These are phyloP conservation scores for Apiotrichum laibachii DNA, from an alignment of 1,284 basidiomycete genomes.

Conservation along the genomic window DNA sequence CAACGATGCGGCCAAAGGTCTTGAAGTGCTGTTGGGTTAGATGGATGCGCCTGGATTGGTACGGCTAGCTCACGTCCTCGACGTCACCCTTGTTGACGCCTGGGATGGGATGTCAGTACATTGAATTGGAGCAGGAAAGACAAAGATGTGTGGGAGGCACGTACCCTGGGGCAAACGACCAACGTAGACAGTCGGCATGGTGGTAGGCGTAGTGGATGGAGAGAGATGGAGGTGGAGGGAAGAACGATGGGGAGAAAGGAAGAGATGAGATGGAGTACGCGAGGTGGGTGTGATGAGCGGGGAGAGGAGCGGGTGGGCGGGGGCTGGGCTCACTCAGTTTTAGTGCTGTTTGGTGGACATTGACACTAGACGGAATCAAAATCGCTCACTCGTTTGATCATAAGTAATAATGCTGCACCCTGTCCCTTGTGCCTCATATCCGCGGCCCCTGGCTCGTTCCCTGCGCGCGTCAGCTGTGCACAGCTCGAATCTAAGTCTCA, in stretches of 20 bases:
- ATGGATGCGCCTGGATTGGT: not conserved
- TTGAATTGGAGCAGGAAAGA: too few species aligned
- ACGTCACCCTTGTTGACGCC: conserved; percentile 37
- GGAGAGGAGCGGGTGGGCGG: too few species aligned
- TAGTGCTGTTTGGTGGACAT: too few species aligned
- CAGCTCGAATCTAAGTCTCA: too few species aligned
- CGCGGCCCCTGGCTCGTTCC: too few species aligned
- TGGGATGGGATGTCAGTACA: conserved; percentile 13
- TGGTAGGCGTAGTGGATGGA: conserved; percentile 15
- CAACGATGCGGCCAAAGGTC: conserved; percentile 76
- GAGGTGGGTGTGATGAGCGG: not conserved
- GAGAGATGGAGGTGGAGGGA: not conserved
- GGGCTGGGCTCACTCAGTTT: too few species aligned
- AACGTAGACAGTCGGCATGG: conserved; percentile 44
- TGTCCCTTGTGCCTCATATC: too few species aligned
- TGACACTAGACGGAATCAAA: too few species aligned
- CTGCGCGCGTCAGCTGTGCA: too few species aligned
- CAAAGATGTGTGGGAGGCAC: conserved; percentile 5
- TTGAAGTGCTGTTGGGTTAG: conserved; percentile 69
- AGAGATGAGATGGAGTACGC: not conserved
- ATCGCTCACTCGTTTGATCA: too few species aligned
- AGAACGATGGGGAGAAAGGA: not conserved
- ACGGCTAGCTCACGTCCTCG: conserved; percentile 33
- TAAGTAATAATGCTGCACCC: too few species aligned
- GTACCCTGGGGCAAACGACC: conserved; percentile 46